Conservation (phyloP, 768 basidiomycete genomes). For the Omphalotus guepiniiformis region DNA sequence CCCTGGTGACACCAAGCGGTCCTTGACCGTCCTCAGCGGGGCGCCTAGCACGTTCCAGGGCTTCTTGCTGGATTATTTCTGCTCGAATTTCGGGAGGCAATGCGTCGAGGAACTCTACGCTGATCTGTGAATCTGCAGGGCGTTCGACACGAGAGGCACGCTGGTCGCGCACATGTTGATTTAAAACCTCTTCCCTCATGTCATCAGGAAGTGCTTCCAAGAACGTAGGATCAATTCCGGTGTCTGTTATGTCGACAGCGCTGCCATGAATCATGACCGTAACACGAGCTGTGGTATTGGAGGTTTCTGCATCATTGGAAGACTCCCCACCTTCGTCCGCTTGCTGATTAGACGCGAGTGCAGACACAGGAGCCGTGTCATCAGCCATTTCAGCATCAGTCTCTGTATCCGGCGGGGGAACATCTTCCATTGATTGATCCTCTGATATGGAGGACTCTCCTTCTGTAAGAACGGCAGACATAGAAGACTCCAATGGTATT, state of each 20-base stretch:
- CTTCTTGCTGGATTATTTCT: conserved; percentile 95
- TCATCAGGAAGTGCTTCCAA: conserved; percentile 97
- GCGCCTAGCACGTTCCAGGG: conserved; percentile 71
- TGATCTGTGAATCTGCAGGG: conserved; percentile 84
- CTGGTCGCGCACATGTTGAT: conserved; percentile 94
- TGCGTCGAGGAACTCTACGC: conserved; percentile 92
- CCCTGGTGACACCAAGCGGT: conserved; percentile 31
- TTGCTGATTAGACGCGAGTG: neutral
- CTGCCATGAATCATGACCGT: conserved; percentile 91
- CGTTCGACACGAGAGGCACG: conserved; percentile 72
- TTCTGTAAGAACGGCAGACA: too few relatives aligned
- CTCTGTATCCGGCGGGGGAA: conserved; percentile 19
- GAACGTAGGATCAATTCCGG: conserved; percentile 97
- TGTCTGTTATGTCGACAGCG: conserved; percentile 95
- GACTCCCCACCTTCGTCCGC: conserved; percentile 8
- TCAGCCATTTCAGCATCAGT: conserved; percentile 53
- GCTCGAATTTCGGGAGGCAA: conserved; percentile 94
- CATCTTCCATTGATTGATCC: conserved; percentile 34
- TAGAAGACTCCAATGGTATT: too few relatives aligned
- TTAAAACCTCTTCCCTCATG: conserved; percentile 97
- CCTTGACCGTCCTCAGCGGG: conserved; percentile 34
- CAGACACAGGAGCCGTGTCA: conserved; percentile 20
- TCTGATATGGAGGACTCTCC: conserved; percentile 5
- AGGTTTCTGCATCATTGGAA: conserved; percentile 21
- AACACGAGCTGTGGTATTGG: conserved; percentile 54